These are phyloP conservation scores for Aspergillus tamarii DNA, from an alignment of 2,329 filamentous ascomycete species.

Conservation along the genomic window DNA sequence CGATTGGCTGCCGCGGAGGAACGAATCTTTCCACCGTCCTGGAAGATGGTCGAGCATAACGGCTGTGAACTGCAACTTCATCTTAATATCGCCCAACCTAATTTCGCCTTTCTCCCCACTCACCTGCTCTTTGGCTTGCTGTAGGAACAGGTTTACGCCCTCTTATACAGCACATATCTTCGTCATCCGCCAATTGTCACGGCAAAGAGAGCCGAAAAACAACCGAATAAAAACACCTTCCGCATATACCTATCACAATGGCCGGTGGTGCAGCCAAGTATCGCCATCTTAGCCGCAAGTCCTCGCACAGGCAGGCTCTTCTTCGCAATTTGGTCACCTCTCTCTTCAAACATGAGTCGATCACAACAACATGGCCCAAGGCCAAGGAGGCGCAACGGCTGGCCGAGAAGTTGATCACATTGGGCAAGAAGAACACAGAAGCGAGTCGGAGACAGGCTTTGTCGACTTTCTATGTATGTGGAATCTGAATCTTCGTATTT, in stretches of 20 bases:
- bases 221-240: constrained; percentile 6
- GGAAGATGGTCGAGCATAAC: background rate
- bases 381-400: constrained; percentile 94
- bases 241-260: constrained; percentile 57
- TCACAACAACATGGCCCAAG: constrained; percentile 93
- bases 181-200: background rate
- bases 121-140: too few species aligned
- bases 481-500: background rate
- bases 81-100: background rate
- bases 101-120: constrained; percentile 8
- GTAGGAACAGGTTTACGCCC: background rate
- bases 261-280: constrained; percentile 85
- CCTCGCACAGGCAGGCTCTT: constrained; percentile 85
- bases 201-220: constrained; percentile 1
- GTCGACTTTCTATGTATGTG: constrained; percentile 80
- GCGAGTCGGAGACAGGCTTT: constrained; percentile 75
- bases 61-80: constrained; percentile 2
- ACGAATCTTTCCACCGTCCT: constrained; percentile 35
- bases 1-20: constrained; percentile 37
- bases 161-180: background rate
- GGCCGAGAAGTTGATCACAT: constrained; percentile 90
- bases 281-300: constrained; percentile 82
- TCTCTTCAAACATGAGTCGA: constrained; percentile 88
- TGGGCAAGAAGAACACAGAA: constrained; percentile 91
- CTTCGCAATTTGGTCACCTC: constrained; percentile 95